Evolutionary conservation across 208 protist species (phyloP), one percentile per base, ranked within the genome.

Genomic region (Blechomonas ayalai): DNA sequence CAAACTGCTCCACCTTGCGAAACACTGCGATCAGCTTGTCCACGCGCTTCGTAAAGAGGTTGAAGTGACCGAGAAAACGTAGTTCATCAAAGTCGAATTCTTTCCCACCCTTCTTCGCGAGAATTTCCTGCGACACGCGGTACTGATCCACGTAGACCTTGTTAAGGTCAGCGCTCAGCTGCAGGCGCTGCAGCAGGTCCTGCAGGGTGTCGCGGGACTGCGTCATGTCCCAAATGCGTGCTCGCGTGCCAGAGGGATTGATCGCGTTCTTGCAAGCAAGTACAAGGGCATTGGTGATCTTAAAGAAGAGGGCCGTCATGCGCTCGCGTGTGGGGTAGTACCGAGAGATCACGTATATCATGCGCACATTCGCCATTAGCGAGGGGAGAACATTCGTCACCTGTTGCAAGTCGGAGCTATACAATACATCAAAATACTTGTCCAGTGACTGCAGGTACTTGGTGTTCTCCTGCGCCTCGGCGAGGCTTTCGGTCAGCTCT

Each of bases 391-490:
- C 65, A 18, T 95, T 96, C 44, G 86, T 85, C 42, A 99, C 98
- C 35, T 89, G 67, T 33, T 65, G 57, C 50, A 97, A 92, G 44
- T 85, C 82, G 44, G 80, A 89, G 18, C 51, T 67, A 74, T 97
- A 98, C 32, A 98, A 77, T 63, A 97, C 95, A 72, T 98, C 92
- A 60, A 98, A 90, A 65, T 97, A 96, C 57, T 93, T 95, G 52
- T 97, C 91, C 36, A 99, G 65, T 10, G 89, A 97, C 29, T 84
- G 82, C 45, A 99, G 79, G 68, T 98, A 99, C 69, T 97, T 95
- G 25, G 98, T 87, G 60, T 98, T 99, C 63, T 99, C 97, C 59
- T 98, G 97, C 9, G 97, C 96, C 83, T 98, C 96, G 28, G 96
- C 90, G n/a, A 95, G 55, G 19, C 79, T 89, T 42, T 98, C 96